Percentiles rank a stretch among this genome's conserved stretches.
phyloP scores from a whole-genome alignment of 805 yeast species.

The Komagataella kurtzmanii region DNA sequence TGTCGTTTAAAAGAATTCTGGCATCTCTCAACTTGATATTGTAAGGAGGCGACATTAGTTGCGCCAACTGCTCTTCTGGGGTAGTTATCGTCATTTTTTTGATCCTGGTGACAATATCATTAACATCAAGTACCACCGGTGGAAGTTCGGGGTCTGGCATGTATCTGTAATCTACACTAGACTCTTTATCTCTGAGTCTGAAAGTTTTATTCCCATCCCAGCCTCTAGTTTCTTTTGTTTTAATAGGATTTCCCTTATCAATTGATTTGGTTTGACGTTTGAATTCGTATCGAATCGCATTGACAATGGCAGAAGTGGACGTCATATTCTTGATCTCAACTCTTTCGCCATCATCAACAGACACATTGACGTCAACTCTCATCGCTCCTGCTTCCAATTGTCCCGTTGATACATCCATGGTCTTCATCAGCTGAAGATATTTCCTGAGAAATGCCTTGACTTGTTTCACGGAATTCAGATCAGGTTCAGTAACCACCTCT shows the following conservation, averaged over 20 bases:
- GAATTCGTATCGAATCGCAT: constrained; percentile 66
- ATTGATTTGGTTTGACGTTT: constrained; percentile 48
- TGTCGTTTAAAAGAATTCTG: constrained; percentile 42
- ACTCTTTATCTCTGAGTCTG: constrained; percentile 64
- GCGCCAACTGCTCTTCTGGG: constrained; percentile 44
- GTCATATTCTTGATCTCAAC: constrained; percentile 87
- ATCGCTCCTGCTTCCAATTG: constrained; percentile 92
- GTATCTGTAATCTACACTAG: constrained; percentile 76
- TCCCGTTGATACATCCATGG: constrained; percentile 68
- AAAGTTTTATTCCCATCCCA: constrained; percentile 76
- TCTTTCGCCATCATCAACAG: constrained; percentile 56
- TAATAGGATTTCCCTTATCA: constrained; percentile 14
- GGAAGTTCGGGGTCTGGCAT: constrained; percentile 93
- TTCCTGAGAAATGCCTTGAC: constrained; percentile 73
- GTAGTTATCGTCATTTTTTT: constrained; percentile 32
- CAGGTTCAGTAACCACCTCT: constrained; percentile 88
- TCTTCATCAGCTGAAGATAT: constrained; percentile 58
- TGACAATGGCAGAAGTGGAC: constrained; percentile 64
- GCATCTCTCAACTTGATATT: constrained; percentile 62
- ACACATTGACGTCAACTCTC: constrained; percentile 90
- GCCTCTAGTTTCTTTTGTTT: constrained; percentile 61
- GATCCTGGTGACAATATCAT: constrained; percentile 27
- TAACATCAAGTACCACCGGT: constrained; percentile 28
- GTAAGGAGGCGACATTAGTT: constrained; percentile 36
- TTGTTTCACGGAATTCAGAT: constrained; percentile 51